phyloP scores from a whole-genome alignment of 768 basidiomycete genomes.

The Myochromella boudieri region DNA sequence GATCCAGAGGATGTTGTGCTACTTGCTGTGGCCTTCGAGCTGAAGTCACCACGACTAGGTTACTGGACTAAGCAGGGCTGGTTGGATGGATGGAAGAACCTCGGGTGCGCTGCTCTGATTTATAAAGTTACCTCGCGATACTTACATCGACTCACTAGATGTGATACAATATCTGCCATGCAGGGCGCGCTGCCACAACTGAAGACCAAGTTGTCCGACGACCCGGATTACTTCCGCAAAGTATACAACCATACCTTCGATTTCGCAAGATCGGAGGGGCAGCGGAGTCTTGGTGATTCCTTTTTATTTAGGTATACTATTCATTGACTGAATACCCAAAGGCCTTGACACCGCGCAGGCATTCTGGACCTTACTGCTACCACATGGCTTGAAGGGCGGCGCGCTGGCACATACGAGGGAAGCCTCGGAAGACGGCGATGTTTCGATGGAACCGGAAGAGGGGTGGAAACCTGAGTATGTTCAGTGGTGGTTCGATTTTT shows the following conservation, averaged over 20 bases:
- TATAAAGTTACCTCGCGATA: not conserved
- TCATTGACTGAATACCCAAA: conserved; percentile 21
- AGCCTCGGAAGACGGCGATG: conserved; percentile 42
- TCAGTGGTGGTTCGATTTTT: conserved; percentile 79
- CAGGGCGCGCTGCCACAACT: conserved; percentile 52
- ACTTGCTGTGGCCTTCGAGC: conserved; percentile 77
- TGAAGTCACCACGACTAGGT: conserved; percentile 73
- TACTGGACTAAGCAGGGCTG: conserved; percentile 71
- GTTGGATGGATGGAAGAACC: conserved; percentile 77
- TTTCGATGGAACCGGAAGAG: conserved; percentile 43
- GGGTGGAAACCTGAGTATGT: conserved; percentile 68
- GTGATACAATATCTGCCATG: conserved; percentile 67
- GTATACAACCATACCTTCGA: conserved; percentile 84
- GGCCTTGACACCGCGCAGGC: conserved; percentile 70
- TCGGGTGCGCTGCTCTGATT: conserved; percentile 47
- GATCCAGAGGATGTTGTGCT: conserved; percentile 82
- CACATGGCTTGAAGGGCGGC: conserved; percentile 66
- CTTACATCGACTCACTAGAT: conserved; percentile 34
- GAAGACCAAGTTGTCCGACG: conserved; percentile 57
- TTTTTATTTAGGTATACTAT: not conserved
- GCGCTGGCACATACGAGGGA: conserved; percentile 50
- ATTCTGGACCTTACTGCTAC: conserved; percentile 78
- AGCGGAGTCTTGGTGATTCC: conserved; percentile 71
- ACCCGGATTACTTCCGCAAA: conserved; percentile 68
- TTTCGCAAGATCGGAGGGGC: conserved; percentile 73